phyloP scores from a whole-genome alignment of 2,329 filamentous ascomycete genomes.

The Cercospora zeina region DNA sequence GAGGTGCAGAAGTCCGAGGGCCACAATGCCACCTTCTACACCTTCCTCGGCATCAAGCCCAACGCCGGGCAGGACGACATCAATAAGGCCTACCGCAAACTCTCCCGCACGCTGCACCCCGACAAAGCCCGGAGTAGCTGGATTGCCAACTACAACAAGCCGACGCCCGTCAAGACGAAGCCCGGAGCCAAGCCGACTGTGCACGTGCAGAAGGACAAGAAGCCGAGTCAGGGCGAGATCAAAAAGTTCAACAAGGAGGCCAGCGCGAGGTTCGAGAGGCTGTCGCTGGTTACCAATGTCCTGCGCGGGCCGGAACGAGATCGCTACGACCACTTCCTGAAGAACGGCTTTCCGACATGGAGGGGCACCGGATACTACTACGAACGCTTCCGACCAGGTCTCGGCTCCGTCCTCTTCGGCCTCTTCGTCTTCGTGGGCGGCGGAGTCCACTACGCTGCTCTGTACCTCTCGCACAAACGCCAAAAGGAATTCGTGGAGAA shows the following conservation, averaged over 20 bases:
- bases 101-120: conserved; percentile 78
- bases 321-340: conserved; percentile 91
- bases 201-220: conserved; percentile 67
- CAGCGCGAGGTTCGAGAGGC: conserved; percentile 76
- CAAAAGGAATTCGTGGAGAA: conserved; percentile 88
- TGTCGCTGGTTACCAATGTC: conserved; percentile 82
- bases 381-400: conserved; percentile 83
- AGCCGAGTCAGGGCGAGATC: conserved; percentile 72
- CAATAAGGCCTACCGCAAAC: conserved; percentile 90
- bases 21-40: conserved; percentile 81
- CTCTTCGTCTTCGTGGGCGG: conserved; percentile 82
- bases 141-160: conserved; percentile 65
- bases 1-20: conserved; percentile 78
- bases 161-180: conserved; percentile 44
- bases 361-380: conserved; percentile 99
- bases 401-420: conserved; percentile 79
- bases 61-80: conserved; percentile 81
- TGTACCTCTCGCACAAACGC: conserved; percentile 84
- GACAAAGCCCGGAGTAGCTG: conserved; percentile 92
- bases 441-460: conserved; percentile 78
- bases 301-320: conserved; percentile 77
- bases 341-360: conserved; percentile 93
- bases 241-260: conserved; percentile 77
- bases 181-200: conserved; percentile 59
- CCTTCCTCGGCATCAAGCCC: conserved; percentile 76